These are phyloP conservation scores for Setomelanomma holmii DNA, from an alignment of 2,329 filamentous ascomycete species.

Conservation along the genomic window DNA sequence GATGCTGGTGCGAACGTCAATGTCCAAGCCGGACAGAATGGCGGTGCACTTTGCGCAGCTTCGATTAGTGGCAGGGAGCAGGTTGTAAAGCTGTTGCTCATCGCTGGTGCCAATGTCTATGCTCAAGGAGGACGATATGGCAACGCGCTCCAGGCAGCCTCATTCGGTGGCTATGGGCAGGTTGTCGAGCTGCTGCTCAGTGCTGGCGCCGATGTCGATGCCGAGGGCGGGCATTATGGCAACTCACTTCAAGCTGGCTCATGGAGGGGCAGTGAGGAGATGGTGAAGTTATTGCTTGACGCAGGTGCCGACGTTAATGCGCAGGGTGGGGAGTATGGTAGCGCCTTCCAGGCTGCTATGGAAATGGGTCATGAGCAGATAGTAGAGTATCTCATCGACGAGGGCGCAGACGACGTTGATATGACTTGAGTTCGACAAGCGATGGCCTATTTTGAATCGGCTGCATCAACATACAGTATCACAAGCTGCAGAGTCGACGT, in stretches of 20 bases:
- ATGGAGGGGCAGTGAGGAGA: neutral
- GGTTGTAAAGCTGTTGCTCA: neutral
- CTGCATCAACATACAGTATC: too few relatives aligned
- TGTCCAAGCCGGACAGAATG: neutral
- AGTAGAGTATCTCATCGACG: too few relatives aligned
- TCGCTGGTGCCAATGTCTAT: neutral
- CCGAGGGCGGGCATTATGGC: too few relatives aligned
- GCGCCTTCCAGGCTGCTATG: too few relatives aligned
- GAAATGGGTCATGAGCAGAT: too few relatives aligned
- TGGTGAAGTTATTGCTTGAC: neutral
- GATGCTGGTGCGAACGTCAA: neutral
- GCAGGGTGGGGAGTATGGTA: too few relatives aligned
- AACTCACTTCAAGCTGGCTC: neutral
- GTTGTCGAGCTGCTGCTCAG: neutral
- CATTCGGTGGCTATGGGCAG: neutral
- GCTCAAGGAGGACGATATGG: neutral
- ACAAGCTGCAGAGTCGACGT: too few relatives aligned
- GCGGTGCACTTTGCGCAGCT: neutral
- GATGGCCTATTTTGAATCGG: too few relatives aligned
- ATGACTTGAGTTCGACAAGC: too few relatives aligned
- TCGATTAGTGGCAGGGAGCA: neutral
- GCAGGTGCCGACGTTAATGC: neutral
- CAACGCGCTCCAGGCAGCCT: neutral
- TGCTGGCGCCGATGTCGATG: neutral
- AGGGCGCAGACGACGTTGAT: too few relatives aligned